These are phyloP conservation scores for Detonula confervacea DNA, from an alignment of 352 stramenopile species.

Conservation along the genomic window DNA sequence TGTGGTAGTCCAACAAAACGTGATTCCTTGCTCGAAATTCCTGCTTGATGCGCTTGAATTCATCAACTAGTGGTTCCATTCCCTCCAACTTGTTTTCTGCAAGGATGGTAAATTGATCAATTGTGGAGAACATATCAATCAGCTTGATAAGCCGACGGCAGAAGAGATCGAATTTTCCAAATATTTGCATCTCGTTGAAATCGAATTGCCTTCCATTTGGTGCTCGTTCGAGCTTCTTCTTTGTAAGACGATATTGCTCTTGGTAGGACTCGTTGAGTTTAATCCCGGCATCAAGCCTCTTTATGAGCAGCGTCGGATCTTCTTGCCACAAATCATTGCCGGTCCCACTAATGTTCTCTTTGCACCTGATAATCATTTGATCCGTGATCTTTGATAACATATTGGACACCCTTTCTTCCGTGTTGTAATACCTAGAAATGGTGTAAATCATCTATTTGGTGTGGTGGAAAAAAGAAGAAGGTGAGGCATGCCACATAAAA, in stretches of 20 bases:
- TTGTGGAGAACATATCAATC: conserved; percentile 99
- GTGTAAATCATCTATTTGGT: conserved; percentile 95
- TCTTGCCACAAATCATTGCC: conserved; percentile 93
- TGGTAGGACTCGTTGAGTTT: conserved; percentile 99
- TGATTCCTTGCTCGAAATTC: conserved; percentile 95
- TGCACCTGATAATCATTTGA: conserved; percentile 99
- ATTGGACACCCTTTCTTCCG: conserved; percentile 95
- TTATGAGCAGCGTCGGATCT: conserved; percentile 93
- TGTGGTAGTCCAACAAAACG: conserved; percentile 97
- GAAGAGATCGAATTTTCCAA: conserved; percentile 99
- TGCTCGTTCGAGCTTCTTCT: conserved; percentile 94
- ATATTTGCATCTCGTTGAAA: conserved; percentile 99
- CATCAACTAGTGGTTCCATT: conserved; percentile 95
- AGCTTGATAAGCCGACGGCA: conserved; percentile 97
- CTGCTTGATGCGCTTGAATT: conserved; percentile 86
- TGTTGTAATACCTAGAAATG: conserved; percentile 99
- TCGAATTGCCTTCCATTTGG: conserved; percentile 98
- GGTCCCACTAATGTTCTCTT: conserved; percentile 88
- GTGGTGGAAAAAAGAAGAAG: conserved; percentile 11
- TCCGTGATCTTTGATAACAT: conserved; percentile 98
- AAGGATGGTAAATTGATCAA: conserved; percentile 93
- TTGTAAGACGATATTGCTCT: conserved; percentile 96
- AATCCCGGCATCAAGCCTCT: conserved; percentile 93
- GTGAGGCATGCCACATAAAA: not conserved
- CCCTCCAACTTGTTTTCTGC: conserved; percentile 91